phyloP scores from a whole-genome alignment of 345 rosid species.

The Turritis glabra region DNA sequence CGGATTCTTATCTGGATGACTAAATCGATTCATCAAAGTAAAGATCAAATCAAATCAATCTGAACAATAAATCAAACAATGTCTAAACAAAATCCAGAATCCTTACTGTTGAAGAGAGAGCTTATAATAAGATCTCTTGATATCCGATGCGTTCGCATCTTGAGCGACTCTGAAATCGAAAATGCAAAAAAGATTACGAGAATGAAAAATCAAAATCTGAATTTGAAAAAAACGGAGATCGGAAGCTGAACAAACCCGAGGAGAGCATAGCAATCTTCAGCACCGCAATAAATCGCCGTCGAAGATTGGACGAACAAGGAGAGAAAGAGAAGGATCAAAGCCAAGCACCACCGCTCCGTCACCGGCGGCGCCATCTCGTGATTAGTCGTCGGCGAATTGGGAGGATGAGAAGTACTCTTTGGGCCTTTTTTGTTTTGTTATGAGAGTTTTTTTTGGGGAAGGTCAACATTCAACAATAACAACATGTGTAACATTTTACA shows the following conservation, averaged over 20 bases:
- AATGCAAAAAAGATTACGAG: background rate
- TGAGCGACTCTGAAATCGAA: constrained; percentile 70
- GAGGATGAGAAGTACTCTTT: background rate
- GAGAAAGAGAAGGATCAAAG: constrained; percentile 41
- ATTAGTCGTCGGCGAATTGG: constrained; percentile 26
- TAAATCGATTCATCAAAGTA: constrained; percentile 24
- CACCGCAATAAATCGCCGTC: constrained; percentile 87
- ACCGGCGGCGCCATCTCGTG: constrained; percentile 66
- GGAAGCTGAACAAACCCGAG: constrained; percentile 69
- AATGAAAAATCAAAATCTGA: background rate
- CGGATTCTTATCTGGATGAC: constrained; percentile 97
- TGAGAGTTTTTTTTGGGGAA: background rate
- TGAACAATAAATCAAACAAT: background rate
- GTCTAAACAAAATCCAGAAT: constrained; percentile 16
- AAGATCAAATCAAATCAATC: constrained; percentile 1
- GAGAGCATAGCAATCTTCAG: constrained; percentile 95
- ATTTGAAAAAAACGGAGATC: background rate
- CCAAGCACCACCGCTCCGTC: constrained; percentile 50
- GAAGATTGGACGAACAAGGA: constrained; percentile 53
- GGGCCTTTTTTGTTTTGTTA: background rate
- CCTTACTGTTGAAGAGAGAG: constrained; percentile 85
- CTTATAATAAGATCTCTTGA: constrained; percentile 92
- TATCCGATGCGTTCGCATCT: constrained; percentile 84
- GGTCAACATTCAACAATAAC: constrained; percentile 34
- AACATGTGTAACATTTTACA: too few relatives aligned